Percentiles rank a stretch among this genome's conserved stretches.
phyloP scores from a whole-genome alignment of 1,139 yeast genomes.

The Diutina scorzettiae region DNA sequence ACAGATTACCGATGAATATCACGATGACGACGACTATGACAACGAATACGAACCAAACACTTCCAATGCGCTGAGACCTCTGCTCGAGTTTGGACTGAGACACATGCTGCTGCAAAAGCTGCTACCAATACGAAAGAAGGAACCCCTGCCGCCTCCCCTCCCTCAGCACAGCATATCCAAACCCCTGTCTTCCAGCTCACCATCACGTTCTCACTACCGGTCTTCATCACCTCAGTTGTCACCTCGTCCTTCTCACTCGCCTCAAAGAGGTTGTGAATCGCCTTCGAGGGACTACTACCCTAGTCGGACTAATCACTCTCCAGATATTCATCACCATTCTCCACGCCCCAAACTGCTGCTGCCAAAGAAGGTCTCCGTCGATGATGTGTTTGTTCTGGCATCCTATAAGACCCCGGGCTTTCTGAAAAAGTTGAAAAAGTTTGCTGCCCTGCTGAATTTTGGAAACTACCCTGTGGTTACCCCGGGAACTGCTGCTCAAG shows the following conservation, averaged over 20 bases:
- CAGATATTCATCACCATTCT: no score
- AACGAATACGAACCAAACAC: not conserved
- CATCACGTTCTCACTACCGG: no score
- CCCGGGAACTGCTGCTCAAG: no score
- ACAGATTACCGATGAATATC: no score
- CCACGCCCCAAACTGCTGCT: not conserved
- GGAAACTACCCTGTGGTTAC: not conserved
- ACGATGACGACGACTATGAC: not conserved
- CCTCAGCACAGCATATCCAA: not conserved
- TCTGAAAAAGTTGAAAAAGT: not conserved
- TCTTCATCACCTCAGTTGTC: no score
- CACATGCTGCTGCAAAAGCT: not conserved
- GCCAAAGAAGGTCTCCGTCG: not conserved
- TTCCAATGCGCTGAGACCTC: not conserved
- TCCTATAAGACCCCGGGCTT: slow-evolving; percentile 1
- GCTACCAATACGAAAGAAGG: not conserved
- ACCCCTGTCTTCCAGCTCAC: no score
- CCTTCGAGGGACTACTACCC: no score
- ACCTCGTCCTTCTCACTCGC: no score
- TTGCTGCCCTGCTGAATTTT: slow-evolving; percentile 2
- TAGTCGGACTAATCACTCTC: no score
- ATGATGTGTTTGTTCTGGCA: slow-evolving; percentile 3
- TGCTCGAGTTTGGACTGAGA: not conserved
- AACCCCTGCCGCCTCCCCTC: not conserved
- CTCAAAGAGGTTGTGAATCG: no score